These are phyloP conservation scores for Aureobasidium sp. DNA, from an alignment of 2,329 filamentous ascomycete genomes.

Conservation along the genomic window DNA sequence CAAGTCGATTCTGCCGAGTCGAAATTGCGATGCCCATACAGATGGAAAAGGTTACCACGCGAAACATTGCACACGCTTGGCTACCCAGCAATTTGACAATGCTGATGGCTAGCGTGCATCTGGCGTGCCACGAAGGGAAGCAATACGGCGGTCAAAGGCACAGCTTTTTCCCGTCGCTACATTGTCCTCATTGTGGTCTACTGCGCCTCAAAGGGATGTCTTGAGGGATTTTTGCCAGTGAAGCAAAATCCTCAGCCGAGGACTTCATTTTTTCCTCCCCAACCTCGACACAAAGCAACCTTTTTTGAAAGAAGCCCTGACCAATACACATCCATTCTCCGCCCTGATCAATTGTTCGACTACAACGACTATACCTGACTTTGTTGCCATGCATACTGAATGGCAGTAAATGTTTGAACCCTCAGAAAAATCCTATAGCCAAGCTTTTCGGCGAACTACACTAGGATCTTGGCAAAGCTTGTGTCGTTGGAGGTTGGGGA, in stretches of 20 bases:
- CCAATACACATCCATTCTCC: no score
- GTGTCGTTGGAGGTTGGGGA: conserved; percentile 4
- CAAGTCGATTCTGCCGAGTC: no score
- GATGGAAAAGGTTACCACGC: no score
- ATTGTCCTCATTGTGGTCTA: neutral
- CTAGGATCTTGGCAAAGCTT: conserved; percentile 8
- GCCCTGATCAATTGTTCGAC: no score
- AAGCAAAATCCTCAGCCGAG: neutral
- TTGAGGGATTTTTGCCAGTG: conserved; percentile 10
- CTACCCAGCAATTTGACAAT: no score
- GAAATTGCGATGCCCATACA: no score
- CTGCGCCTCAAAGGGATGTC: conserved; percentile 8
- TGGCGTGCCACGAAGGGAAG: neutral
- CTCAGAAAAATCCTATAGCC: neutral
- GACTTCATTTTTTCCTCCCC: neutral
- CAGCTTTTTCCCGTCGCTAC: neutral
- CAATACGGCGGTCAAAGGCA: neutral
- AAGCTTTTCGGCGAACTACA: conserved; percentile 3
- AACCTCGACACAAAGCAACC: neutral
- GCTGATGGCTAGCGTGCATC: neutral
- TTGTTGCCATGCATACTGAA: neutral
- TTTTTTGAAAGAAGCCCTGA: neutral
- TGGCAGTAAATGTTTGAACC: neutral
- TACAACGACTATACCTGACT: no score
- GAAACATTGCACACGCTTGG: no score